Evolutionary conservation across 2,329 filamentous ascomycete genomes (phyloP).

Genomic region (Trichophyton mentagrophytes): DNA sequence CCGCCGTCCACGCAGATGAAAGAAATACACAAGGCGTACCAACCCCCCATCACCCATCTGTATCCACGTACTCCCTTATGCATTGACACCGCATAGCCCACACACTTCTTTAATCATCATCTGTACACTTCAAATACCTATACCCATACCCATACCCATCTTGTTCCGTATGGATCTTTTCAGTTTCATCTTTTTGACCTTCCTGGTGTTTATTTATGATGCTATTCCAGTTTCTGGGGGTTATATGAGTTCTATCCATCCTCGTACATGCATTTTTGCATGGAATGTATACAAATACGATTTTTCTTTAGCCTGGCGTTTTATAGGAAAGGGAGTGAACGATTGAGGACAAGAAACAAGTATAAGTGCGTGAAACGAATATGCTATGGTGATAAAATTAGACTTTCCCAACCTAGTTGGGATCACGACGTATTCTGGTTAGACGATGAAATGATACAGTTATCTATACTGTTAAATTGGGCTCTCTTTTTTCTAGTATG

Average conservation of each 20-base stretch:
- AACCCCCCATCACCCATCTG: not conserved
- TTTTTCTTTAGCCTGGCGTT: not conserved
- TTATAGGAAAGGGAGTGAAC: not conserved
- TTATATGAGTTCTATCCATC: not conserved
- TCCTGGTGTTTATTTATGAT: not conserved
- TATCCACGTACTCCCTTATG: not conserved
- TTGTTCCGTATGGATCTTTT: not conserved
- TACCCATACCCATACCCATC: not conserved
- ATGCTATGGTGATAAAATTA: not conserved
- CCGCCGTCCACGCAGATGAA: not conserved
- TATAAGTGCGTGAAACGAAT: not conserved
- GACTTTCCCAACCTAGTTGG: not conserved
- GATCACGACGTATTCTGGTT: not conserved
- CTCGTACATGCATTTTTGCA: not conserved
- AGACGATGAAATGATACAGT: not conserved
- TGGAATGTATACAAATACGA: not conserved
- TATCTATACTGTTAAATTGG: not conserved
- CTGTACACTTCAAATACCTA: not conserved
- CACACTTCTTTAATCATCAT: not conserved
- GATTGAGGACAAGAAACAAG: not conserved
- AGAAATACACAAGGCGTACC: not conserved
- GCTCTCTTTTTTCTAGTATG: not conserved
- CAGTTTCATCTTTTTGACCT: not conserved
- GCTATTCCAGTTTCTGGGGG: not conserved
- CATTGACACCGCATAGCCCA: not conserved